Percentiles rank a stretch among this genome's conserved stretches.
phyloP scores from a whole-genome alignment of 176 grass and related monocot species.

The Aegilops bicornis region DNA sequence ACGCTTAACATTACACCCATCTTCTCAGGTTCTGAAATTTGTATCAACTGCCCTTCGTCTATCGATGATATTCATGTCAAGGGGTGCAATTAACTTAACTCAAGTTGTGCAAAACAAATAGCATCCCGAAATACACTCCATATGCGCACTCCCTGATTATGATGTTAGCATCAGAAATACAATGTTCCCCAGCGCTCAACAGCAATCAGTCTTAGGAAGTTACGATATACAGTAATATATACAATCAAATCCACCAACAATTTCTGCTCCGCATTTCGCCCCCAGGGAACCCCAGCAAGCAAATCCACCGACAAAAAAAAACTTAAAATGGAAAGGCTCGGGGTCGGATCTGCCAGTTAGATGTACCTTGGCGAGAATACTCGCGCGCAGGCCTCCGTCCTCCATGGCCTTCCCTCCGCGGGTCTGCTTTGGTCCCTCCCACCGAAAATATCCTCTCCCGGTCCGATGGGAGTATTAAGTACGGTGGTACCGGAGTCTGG shows the following conservation, averaged over 20 bases:
- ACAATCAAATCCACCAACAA: neutral
- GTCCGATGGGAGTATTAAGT: neutral
- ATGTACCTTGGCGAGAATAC: conserved; percentile 34
- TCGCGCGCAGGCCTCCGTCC: conserved; percentile 16
- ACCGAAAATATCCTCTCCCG: neutral
- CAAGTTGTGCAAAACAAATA: too few species aligned
- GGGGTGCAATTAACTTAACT: too few species aligned
- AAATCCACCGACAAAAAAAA: neutral
- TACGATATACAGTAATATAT: neutral
- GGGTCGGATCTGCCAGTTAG: neutral
- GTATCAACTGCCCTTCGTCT: too few species aligned
- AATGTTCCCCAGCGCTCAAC: neutral
- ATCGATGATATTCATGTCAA: too few species aligned
- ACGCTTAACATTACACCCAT: neutral
- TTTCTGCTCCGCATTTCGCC: neutral
- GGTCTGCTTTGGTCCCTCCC: neutral
- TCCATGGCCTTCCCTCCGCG: conserved; percentile 32
- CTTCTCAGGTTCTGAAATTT: neutral
- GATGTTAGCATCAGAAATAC: neutral
- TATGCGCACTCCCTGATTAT: neutral
- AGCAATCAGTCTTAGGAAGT: neutral
- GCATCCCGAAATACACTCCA: too few species aligned
- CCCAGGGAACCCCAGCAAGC: neutral
- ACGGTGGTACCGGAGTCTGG: neutral
- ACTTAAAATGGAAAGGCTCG: neutral